Conservation (phyloP, 345 rosid genomes). For the Atalantia buxifolia region DNA sequence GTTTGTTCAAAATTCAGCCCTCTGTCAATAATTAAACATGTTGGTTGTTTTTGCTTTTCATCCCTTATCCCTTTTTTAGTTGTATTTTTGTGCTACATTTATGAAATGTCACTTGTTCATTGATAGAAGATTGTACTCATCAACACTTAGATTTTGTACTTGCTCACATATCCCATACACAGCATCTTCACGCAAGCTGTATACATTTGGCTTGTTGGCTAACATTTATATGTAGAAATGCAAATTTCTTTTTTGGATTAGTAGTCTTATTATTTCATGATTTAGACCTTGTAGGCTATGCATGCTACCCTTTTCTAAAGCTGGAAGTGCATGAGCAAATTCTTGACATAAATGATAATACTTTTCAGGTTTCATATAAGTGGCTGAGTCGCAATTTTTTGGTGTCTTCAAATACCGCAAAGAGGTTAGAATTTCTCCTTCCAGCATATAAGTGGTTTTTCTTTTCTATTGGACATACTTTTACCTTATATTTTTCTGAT, state of each 20-base stretch:
- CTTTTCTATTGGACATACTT: background rate
- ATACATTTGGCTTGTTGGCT: background rate
- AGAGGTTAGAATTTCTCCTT: slow-evolving; percentile 44
- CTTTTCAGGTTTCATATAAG: slow-evolving; percentile 87
- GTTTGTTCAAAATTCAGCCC: background rate
- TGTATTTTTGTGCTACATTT: background rate
- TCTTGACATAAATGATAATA: background rate
- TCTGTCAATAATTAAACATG: background rate
- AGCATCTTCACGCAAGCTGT: background rate
- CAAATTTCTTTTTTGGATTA: background rate
- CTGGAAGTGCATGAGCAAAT: background rate
- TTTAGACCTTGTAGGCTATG: background rate
- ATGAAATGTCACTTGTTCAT: background rate
- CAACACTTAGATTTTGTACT: background rate
- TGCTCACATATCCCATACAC: background rate
- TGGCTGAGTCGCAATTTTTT: slow-evolving; percentile 90
- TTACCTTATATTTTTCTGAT: background rate
- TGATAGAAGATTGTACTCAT: background rate
- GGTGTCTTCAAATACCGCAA: slow-evolving; percentile 69
- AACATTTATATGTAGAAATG: background rate
- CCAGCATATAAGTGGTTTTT: background rate
- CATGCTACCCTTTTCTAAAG: background rate
- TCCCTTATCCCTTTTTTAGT: background rate
- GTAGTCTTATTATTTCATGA: background rate
- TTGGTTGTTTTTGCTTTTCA: background rate